Percentiles rank a stretch among this genome's conserved stretches.
phyloP scores from a whole-genome alignment of 1,284 basidiomycete genomes.

The Golubevia sp. region DNA sequence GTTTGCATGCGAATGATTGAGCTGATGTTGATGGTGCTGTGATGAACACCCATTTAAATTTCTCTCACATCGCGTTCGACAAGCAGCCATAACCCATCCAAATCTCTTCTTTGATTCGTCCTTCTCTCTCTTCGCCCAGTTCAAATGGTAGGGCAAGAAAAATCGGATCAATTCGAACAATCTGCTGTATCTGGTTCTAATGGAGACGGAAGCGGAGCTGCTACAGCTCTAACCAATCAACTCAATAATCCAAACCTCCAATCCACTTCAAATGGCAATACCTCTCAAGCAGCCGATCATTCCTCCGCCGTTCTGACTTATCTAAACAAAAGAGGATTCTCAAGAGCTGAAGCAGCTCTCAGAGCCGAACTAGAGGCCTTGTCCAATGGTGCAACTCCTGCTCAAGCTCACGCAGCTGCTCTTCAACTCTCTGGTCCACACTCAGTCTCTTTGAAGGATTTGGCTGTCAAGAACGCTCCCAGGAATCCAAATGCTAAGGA shows the following conservation, averaged over 20 bases:
- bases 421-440: slow-evolving; percentile 24
- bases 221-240: neutral
- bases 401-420: slow-evolving; percentile 33
- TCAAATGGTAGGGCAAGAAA: too few relatives aligned
- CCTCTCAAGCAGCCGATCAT: neutral
- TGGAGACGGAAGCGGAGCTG: too few relatives aligned
- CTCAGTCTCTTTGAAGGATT: slow-evolving; percentile 37
- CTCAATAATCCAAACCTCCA: neutral
- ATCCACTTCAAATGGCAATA: neutral
- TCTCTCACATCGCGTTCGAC: too few relatives aligned
- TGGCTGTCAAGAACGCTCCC: slow-evolving; percentile 54
- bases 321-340: slow-evolving; percentile 46
- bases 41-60: too few relatives aligned
- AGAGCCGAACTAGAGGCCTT: slow-evolving; percentile 50
- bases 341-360: slow-evolving; percentile 45
- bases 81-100: too few relatives aligned
- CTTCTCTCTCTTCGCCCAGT: too few relatives aligned
- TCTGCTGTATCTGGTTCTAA: too few relatives aligned
- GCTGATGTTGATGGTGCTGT: too few relatives aligned
- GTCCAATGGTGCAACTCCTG: slow-evolving; percentile 30
- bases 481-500: slow-evolving; percentile 18
- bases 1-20: too few relatives aligned
- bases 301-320: slow-evolving; percentile 30
- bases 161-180: too few relatives aligned
- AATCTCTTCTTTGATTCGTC: too few relatives aligned